These are phyloP conservation scores for Corylus heterophylla DNA, from an alignment of 306 rosid genomes.

Conservation along the genomic window DNA sequence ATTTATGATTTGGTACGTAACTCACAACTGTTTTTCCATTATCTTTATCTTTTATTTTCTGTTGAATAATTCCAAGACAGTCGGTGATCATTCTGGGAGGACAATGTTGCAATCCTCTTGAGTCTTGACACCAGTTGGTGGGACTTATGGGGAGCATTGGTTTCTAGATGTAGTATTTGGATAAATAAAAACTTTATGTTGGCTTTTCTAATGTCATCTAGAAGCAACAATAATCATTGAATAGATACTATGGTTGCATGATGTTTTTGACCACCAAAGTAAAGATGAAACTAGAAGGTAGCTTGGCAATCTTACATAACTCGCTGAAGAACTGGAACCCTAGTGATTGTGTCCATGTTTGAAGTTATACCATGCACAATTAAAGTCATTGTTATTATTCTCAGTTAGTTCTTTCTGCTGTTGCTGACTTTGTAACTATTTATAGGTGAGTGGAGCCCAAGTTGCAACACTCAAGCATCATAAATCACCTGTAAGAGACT, in stretches of 20 bases:
- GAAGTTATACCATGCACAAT: background rate
- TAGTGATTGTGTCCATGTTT: background rate
- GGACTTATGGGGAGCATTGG: background rate
- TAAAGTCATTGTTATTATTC: background rate
- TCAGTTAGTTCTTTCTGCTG: background rate
- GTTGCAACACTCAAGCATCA: conserved; percentile 92
- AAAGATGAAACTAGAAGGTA: background rate
- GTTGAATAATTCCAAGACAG: background rate
- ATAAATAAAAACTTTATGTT: background rate
- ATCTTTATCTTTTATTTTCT: background rate
- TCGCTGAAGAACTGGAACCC: background rate
- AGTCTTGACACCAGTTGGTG: background rate
- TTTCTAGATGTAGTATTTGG: background rate
- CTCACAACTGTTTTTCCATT: background rate
- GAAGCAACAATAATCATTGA: background rate
- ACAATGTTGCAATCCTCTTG: background rate
- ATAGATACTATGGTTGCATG: background rate
- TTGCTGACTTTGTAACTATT: conserved; percentile 12
- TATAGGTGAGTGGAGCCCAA: conserved; percentile 76
- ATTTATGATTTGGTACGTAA: conserved; percentile 85
- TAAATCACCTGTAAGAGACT: conserved; percentile 84
- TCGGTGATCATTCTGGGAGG: background rate
- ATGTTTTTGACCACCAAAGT: background rate
- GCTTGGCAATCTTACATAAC: background rate
- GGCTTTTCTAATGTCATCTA: background rate